Base-by-base conservation (phyloP, 371 early-diverging fungal genomes). In the Chytridium lagenaria region DNA sequence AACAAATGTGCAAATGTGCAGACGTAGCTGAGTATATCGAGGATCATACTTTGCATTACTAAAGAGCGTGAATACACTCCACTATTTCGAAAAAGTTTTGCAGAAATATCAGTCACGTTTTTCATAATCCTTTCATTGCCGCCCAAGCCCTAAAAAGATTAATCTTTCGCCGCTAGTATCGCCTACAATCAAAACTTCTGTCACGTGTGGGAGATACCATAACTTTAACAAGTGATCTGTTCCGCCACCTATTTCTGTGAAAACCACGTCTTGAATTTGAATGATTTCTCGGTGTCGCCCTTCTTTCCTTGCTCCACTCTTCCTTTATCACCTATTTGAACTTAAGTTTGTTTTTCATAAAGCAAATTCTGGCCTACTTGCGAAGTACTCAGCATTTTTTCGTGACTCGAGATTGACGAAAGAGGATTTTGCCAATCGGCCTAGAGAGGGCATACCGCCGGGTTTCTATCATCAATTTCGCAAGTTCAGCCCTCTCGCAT, bases 201-300 rank as follows among this genome's bases (percentile, higher is more conserved):
- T 82, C 1, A 76, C 49, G 44, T 86, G 85, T 5, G 85, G 84
- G 2, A 86, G 28, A 61, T 82, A 83, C 87, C 87, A 86, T 19
- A 86, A 39, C 59, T 75, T 80, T n/a, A 80, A 75, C 16, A 86
- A 61, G 34, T 77, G 74, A 50, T 82, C 83, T 1, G 74, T 64
- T 61, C 31, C 61, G 1, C 70, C 78, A 37, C 57, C 71, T 2
- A 67, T 26, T 23, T 78, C 77, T 15, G 69, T 59, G 2, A 51
- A 26, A n/a, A 75, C 67, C 26, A 84, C 68, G 33, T 82, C 84
- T 72, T 86, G 86, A 3, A 77, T 78, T 34, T 81, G 74, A 30
- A 82, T 78, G 33, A 71, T 72, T 55, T 63, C 26, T 77, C 77
- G 1, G 66, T 19, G 37, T 77, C 70, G 12, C 50, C 22, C 16